Base-by-base conservation (phyloP, 164 flowering plant species). In the Tetrastigma voinierianum region DNA sequence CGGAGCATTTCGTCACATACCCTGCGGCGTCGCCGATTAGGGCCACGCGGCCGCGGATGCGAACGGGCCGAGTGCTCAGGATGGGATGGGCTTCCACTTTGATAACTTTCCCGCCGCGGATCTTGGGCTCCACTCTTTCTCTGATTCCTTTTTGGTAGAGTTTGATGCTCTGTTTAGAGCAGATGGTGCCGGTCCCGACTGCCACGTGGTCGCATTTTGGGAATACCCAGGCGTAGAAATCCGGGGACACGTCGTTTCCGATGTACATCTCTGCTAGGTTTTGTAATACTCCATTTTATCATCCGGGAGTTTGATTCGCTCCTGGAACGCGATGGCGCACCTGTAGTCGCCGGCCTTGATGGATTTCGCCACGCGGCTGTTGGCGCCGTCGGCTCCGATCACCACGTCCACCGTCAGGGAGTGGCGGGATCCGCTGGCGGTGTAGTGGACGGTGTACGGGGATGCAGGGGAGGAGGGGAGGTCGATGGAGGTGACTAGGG, bases 31-130 rank as follows among this genome's bases (percentile, higher is more conserved):
- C 97, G 0, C 97, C 94, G 0, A 90, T 86, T 0, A 89, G 81
- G 0, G 94, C 92, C 56, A 84, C 91, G 5, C 89, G 77, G 8
- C 91, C 91, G 8, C 74, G 57, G 0, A 90, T 91, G 10, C 95
- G 79, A 0, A 72, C 40, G 3, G 90, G 85, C 0, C 98, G 74
- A 96, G 74, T 90, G 95, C 68, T 89, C 2, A 91, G 93, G 4
- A 90, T 90, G 6, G 96, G 98, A 65, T 93, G 98, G 53, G 98
- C 98, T 77, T 90, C 96, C 51, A 90, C 89, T 61, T 86, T 84
- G 24, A 93, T 82, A 65, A 90, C 80, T 55, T 73, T 76, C 15
- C 98, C 98, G 0, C 96, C 98, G 0, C 53, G n/a, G 65, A 93
- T 89, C 73, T 87, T 89, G 3, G 74, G 70, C 21, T 25, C 71